Evolutionary conservation across 805 yeast genomes (phyloP).

Genomic region (Wickerhamomyces ciferrii): DNA sequence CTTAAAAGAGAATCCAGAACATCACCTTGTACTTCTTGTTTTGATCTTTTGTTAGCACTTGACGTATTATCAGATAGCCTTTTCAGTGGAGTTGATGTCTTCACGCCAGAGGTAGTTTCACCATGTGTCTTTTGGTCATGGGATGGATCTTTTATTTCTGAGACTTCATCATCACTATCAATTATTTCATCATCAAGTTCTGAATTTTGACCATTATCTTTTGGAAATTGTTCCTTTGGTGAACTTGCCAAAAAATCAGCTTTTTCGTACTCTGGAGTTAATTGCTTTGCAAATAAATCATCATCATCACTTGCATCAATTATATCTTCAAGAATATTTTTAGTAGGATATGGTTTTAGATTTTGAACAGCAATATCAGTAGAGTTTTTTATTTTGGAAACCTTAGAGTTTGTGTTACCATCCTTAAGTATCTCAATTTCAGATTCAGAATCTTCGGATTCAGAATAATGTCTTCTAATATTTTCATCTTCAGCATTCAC

Average conservation of each 20-base stretch:
- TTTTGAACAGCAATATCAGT: no score
- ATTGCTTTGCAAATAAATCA: neutral
- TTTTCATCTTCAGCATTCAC: no score
- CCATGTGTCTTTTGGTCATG: neutral
- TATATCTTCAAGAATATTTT: neutral
- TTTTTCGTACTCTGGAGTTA: neutral
- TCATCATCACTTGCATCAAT: neutral
- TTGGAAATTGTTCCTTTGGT: neutral
- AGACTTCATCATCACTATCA: slow-evolving; percentile 5
- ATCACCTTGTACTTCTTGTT: neutral
- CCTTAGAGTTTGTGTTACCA: no score
- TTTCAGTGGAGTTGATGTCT: neutral
- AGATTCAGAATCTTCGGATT: no score
- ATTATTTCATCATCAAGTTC: neutral
- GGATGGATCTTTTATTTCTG: neutral
- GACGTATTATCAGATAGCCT: neutral
- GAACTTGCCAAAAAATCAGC: neutral
- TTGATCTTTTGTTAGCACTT: neutral
- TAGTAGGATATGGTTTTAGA: neutral
- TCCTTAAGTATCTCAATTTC: no score
- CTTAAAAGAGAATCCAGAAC: neutral
- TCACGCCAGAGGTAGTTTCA: neutral
- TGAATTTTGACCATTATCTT: neutral
- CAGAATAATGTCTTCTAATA: no score
- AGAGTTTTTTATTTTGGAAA: no score